Evolutionary conservation across 2,329 filamentous ascomycete genomes (phyloP), one percentile per base, ranked within the genome.

Genomic region (Aureobasidium musti): DNA sequence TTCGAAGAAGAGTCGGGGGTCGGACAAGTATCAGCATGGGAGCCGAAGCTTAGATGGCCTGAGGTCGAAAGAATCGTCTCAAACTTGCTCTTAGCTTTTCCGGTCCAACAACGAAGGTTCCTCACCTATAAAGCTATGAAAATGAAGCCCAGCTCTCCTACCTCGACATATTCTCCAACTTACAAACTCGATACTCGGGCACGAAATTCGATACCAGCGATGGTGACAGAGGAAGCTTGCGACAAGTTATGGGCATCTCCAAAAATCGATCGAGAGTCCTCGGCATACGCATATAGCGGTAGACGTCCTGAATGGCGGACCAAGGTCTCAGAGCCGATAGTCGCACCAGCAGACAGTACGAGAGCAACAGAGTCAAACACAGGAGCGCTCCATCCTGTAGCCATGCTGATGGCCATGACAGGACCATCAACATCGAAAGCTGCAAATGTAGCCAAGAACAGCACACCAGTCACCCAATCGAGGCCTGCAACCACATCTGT

Each of bases 71-170:
- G n/a, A 45, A 39, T 23, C 21, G 17, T 11, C 39, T 43, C 26
- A 30, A 59, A 59, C 26, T 59, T 59, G 39, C 39, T 59, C 54
- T 21, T 30, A 13, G 10, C 54, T 45, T 57, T 33, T 28, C 33
- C 28, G 21, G 8, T 14, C 10, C 6, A 19, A 19, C 21, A 11
- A 19, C 23, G 11, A 56, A 41, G 21, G 33, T 26, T 49, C 4
- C 13, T 26, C 13, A 19, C 45, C 26, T 26, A 35, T 5, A 33
- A 21, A 13, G 7, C n/a, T 35, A 8, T 10, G 13, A 17, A 50
- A 3, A 19, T 5, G 14, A 5, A 8, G 6, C 26, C 8, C 0
- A 1, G 17, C 10, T 54, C 10, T 37, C 11, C 11, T 37, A 30
- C 2, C 0, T n/a, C 5, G 14, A 23, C 28, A 53, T 21, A 0